Base-by-base conservation (phyloP, 139 green algal species). In the Picochlorum sp. region DNA sequence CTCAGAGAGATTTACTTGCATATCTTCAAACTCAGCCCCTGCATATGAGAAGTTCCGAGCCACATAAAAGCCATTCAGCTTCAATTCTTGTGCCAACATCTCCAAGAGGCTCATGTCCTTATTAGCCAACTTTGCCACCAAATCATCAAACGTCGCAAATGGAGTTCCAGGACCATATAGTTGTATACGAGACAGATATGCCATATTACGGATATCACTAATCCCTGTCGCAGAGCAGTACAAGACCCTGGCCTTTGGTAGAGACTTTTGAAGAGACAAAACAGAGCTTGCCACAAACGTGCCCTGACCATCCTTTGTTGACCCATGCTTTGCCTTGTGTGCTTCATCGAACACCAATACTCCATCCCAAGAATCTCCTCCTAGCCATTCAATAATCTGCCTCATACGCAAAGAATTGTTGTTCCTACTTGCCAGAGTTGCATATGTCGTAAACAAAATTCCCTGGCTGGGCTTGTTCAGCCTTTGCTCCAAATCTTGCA, bases 381-480 rank as follows among this genome's bases (percentile, higher is more conserved):
- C 80, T 49, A 84, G 49, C 89, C 89, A 95, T 49, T 86, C 67
- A 16, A 91, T 57, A 4, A 92, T 41, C 76, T 91, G 85, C 54
- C 84, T 54, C 57, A 92, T 71, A n/a, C 85, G 74, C 34, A 41
- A 41, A 11, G 7, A 41, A 41, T 41, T 41, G 18, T 45, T 56
- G 13, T 51, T 30, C 14, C 62, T 65, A 60, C 73, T 71, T 10
- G 81, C 80, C 18, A 95, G 76, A 0, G 82, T 93, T 9, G 82
- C 85, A 78, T 95, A 95, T 8, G 90, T 95, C 49, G 92, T 75
- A 73, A 96, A 95, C 18, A 95, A 72, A 31, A 90, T 79, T 4
- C 89, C 89, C 59, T 95, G 83, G 52, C 81, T 72, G 41, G 83
- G 81, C n/a, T 92, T 88, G 60, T 81, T 81, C 44, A 72, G 90